phyloP scores from a whole-genome alignment of 1,139 yeast genomes.

The Saccharomycopsis hybrid region DNA sequence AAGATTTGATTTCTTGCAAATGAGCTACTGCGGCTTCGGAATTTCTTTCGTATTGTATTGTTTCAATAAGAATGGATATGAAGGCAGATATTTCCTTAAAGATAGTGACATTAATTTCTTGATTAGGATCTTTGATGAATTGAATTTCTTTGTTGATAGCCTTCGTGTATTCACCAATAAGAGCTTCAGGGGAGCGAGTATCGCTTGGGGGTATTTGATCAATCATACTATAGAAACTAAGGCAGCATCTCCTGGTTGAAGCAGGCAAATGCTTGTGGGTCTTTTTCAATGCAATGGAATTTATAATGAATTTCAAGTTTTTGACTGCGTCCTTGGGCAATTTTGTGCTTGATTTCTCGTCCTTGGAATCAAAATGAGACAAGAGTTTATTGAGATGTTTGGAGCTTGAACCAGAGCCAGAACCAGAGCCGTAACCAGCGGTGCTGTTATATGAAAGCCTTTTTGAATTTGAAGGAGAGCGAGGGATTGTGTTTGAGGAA shows the following conservation, averaged over 20 bases:
- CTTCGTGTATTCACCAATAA: slow-evolving; percentile 60
- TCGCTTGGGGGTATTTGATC: slow-evolving; percentile 41
- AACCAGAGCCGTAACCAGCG: neutral
- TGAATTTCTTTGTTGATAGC: slow-evolving; percentile 56
- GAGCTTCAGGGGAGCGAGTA: slow-evolving; percentile 50
- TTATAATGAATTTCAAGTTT: slow-evolving; percentile 43
- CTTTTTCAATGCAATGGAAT: slow-evolving; percentile 46
- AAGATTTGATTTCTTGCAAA: slow-evolving; percentile 38
- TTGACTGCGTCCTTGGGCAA: slow-evolving; percentile 45
- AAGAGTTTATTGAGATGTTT: neutral
- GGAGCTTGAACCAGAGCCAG: slow-evolving; percentile 1
- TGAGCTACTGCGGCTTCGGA: slow-evolving; percentile 37
- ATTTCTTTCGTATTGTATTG: slow-evolving; percentile 42
- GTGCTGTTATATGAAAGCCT: neutral
- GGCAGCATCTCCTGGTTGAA: slow-evolving; percentile 39
- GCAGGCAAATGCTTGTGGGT: slow-evolving; percentile 27
- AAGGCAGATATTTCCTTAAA: slow-evolving; percentile 54
- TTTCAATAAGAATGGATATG: slow-evolving; percentile 45
- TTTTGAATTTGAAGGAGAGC: neutral
- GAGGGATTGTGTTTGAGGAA: neutral
- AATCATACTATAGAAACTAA: slow-evolving; percentile 59
- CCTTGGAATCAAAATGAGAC: slow-evolving; percentile 11
- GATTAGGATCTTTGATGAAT: slow-evolving; percentile 39
- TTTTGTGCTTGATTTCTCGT: slow-evolving; percentile 10
- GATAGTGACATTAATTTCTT: slow-evolving; percentile 40